A percentile compares a stretch with the other conserved stretches of the same genome.
Evolutionary conservation across 2,329 filamentous ascomycete species (phyloP).

Genomic region (Ambrosiella cleistominuta): DNA sequence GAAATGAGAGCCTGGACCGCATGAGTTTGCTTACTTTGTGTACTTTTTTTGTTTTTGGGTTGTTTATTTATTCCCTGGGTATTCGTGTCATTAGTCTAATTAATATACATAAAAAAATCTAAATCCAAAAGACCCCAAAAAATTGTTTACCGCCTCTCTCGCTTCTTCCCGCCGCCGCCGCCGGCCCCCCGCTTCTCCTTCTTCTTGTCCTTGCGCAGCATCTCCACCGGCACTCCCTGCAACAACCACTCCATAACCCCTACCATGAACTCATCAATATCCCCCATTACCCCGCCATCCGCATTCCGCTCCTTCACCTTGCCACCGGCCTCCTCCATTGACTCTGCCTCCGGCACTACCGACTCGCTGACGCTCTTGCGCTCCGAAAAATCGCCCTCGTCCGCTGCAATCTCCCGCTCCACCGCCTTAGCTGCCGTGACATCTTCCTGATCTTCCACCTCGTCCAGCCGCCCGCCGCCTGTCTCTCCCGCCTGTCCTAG

Average conservation of each 20-base stretch:
- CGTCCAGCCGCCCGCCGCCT: constrained; percentile 70
- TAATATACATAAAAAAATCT: neutral
- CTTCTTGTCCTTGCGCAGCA: constrained; percentile 44
- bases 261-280: constrained; percentile 63
- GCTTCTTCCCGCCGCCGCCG: constrained; percentile 39
- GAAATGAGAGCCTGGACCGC: constrained; percentile 26
- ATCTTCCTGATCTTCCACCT: constrained; percentile 85
- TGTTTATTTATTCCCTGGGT: neutral
- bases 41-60: neutral
- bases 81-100: neutral
- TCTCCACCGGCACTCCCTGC: constrained; percentile 39
- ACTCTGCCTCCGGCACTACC: neutral
- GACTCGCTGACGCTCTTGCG: constrained; percentile 9
- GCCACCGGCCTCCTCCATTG: neutral
- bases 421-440: constrained; percentile 73
- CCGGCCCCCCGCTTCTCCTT: constrained; percentile 38
- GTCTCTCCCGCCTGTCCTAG: constrained; percentile 31
- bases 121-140: neutral
- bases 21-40: neutral
- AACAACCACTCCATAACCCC: constrained; percentile 46
- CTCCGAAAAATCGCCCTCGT: constrained; percentile 72
- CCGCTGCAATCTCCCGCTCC: constrained; percentile 73
- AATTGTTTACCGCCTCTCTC: constrained; percentile 6
- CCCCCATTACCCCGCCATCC: constrained; percentile 38
- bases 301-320: constrained; percentile 35